A percentile compares a stretch with the other conserved stretches of the same genome.
phyloP scores from a whole-genome alignment of 2,329 filamentous ascomycete genomes.

The Knufia petricola region DNA sequence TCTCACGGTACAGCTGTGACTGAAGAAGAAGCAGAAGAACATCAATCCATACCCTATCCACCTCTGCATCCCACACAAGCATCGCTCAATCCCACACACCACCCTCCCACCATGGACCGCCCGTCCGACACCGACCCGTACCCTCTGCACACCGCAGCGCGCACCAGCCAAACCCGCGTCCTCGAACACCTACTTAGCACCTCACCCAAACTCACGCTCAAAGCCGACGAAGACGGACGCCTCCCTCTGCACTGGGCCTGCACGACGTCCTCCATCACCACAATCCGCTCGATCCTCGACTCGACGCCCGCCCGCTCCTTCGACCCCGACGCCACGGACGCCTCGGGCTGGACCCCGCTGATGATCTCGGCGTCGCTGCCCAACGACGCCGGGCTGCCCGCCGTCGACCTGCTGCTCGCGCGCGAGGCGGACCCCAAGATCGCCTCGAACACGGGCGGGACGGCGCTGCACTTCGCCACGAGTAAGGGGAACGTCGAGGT shows the following conservation, averaged over 20 bases:
- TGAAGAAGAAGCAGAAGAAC: too few species aligned
- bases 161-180: slow-evolving; percentile 8
- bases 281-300: slow-evolving; percentile 50
- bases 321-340: slow-evolving; percentile 28
- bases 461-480: slow-evolving; percentile 80
- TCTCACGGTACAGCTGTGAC: too few species aligned
- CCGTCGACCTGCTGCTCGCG: slow-evolving; percentile 36
- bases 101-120: not conserved
- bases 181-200: slow-evolving; percentile 40
- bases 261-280: slow-evolving; percentile 68
- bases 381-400: slow-evolving; percentile 35
- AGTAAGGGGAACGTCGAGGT: slow-evolving; percentile 82
- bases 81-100: not conserved
- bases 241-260: slow-evolving; percentile 90
- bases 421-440: slow-evolving; percentile 39
- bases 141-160: slow-evolving; percentile 7
- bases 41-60: too few species aligned
- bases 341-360: slow-evolving; percentile 41
- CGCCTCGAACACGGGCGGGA: slow-evolving; percentile 47
- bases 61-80: not conserved
- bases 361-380: slow-evolving; percentile 42
- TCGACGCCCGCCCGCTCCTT: slow-evolving; percentile 34
- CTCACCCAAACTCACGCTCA: slow-evolving; percentile 66
- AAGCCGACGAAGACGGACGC: slow-evolving; percentile 75
- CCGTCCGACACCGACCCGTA: not conserved